phyloP scores from a whole-genome alignment of 2,329 filamentous ascomycete genomes.

The Biscogniauxia sp. region DNA sequence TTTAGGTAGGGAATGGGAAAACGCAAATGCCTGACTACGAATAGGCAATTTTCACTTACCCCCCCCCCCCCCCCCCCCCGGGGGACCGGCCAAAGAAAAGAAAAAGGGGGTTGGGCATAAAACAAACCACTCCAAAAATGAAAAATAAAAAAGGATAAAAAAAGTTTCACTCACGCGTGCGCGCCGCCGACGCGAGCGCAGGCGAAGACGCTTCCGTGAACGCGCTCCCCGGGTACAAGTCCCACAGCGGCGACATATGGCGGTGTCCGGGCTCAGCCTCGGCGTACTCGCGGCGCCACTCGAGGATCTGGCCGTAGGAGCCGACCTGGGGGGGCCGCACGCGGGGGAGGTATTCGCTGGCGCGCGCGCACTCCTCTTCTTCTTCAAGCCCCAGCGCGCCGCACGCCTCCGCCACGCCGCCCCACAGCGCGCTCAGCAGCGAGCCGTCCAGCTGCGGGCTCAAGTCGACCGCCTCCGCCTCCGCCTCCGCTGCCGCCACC shows the following conservation, averaged over 20 bases:
- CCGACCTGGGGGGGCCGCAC: constrained; percentile 15
- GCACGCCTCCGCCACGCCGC: constrained; percentile 15
- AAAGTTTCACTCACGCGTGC: too few relatives aligned
- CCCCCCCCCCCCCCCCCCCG: too few relatives aligned
- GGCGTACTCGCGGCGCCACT: constrained; percentile 21
- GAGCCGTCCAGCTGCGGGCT: constrained; percentile 16
- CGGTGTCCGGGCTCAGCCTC: constrained; percentile 18
- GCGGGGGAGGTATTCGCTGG: constrained; percentile 6
- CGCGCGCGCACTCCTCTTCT: constrained; percentile 4
- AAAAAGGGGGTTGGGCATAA: too few relatives aligned
- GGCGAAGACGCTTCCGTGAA: constrained; percentile 9
- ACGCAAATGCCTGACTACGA: too few relatives aligned
- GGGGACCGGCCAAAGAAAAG: too few relatives aligned
- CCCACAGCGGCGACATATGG: constrained; percentile 22
- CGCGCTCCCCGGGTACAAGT: constrained; percentile 17
- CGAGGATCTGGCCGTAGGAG: constrained; percentile 22
- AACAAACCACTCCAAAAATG: too few relatives aligned
- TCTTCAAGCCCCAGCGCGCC: constrained; percentile 8
- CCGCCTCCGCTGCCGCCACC: constrained; percentile 6
- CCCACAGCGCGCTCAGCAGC: constrained; percentile 39
- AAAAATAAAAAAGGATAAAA: too few relatives aligned
- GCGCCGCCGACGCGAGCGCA: constrained; percentile 11
- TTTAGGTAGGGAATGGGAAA: too few relatives aligned
- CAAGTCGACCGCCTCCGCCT: constrained; percentile 11
- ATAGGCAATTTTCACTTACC: too few relatives aligned